Percentiles rank a stretch among this genome's conserved stretches.
These are phyloP conservation scores for Colletotrichum liriopes DNA, from an alignment of 2,329 filamentous ascomycete species.

Conservation along the genomic window DNA sequence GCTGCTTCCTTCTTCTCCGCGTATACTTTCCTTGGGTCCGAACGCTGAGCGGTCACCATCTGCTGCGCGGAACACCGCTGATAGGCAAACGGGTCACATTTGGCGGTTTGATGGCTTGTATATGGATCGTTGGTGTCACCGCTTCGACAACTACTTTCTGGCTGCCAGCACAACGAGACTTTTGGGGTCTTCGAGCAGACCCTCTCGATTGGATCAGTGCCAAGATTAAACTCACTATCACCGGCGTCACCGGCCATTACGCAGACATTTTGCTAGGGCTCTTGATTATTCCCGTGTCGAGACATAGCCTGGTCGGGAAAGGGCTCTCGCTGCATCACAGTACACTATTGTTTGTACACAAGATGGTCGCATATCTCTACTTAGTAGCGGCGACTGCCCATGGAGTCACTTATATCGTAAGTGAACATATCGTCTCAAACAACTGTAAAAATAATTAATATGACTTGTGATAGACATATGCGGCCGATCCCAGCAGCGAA, in stretches of 20 bases:
- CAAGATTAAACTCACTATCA: conserved; percentile 34
- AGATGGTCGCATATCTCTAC: conserved; percentile 23
- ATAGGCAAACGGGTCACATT: conserved; percentile 24
- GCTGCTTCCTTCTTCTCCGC: conserved; percentile 13
- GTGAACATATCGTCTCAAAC: neutral
- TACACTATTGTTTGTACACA: conserved; percentile 42
- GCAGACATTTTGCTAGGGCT: conserved; percentile 42
- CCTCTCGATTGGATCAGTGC: conserved; percentile 37
- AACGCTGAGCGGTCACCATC: neutral
- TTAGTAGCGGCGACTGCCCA: conserved; percentile 28
- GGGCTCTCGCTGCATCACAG: conserved; percentile 41
- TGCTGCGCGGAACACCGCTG: neutral
- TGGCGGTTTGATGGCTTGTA: conserved; percentile 17
- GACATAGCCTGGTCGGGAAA: conserved; percentile 40
- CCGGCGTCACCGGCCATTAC: conserved; percentile 41
- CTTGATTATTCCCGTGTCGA: conserved; percentile 38
- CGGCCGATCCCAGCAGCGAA: conserved; percentile 14
- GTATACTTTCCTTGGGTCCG: conserved; percentile 1
- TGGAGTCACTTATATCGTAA: conserved; percentile 38
- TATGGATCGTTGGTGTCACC: conserved; percentile 35
- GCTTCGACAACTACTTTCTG: conserved; percentile 33
- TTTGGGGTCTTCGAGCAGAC: conserved; percentile 33
- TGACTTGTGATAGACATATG: neutral
- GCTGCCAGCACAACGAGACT: conserved; percentile 24
- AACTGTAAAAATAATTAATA: neutral